phyloP scores from a whole-genome alignment of 2,329 filamentous ascomycete genomes.

The Clonostachys sp. region DNA sequence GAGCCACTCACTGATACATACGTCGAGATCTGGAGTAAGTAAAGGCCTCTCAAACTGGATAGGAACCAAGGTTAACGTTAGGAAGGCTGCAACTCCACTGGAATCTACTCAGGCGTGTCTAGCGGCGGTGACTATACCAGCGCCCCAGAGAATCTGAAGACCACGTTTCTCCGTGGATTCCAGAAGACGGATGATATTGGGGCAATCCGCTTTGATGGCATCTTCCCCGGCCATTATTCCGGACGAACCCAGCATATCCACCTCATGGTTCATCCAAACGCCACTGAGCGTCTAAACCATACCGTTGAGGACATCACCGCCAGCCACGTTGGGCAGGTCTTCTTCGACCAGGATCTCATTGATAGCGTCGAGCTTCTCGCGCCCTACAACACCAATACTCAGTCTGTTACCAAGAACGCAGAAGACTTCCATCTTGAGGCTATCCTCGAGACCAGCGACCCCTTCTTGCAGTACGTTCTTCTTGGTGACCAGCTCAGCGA shows the following conservation, averaged over 20 bases:
- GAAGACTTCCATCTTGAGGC: conserved; percentile 44
- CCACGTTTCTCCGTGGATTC: conserved; percentile 26
- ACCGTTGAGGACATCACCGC: conserved; percentile 30
- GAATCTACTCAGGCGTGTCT: conserved; percentile 35
- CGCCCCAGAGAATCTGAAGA: conserved; percentile 21
- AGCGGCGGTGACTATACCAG: conserved; percentile 37
- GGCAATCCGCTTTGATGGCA: conserved; percentile 33
- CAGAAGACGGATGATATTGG: conserved; percentile 33
- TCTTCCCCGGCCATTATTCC: conserved; percentile 39
- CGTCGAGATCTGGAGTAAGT: conserved; percentile 35
- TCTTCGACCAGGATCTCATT: conserved; percentile 57
- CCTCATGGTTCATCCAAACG: conserved; percentile 29
- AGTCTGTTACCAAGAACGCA: conserved; percentile 29
- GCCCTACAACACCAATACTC: too few relatives aligned
- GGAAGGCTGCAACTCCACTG: conserved; percentile 33
- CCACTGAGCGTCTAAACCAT: conserved; percentile 20
- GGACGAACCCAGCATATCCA: conserved; percentile 44
- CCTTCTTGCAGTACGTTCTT: conserved; percentile 52
- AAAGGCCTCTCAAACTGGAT: conserved; percentile 2
- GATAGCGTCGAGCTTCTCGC: conserved; percentile 41
- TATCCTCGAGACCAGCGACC: conserved; percentile 39
- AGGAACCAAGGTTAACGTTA: too few relatives aligned
- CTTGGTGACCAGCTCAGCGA: conserved; percentile 47
- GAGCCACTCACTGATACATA: conserved; percentile 28
- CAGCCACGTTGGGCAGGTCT: conserved; percentile 58